Percentiles rank a stretch among this genome's conserved stretches.
Evolutionary conservation across 805 yeast genomes (phyloP).

Genomic region (Ogataea glucozyma): DNA sequence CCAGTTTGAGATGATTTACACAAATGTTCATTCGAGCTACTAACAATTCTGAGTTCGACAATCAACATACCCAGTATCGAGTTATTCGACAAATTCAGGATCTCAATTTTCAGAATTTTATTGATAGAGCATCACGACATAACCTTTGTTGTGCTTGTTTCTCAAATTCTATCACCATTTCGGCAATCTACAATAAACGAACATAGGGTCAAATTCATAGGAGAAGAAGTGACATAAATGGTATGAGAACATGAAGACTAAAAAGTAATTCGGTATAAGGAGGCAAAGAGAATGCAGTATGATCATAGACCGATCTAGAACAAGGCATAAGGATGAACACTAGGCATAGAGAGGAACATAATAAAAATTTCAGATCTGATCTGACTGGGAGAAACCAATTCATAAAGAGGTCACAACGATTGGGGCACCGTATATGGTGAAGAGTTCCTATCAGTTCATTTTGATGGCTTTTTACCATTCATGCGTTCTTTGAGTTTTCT

Average conservation of each 20-base stretch:
- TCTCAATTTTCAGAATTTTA: neutral
- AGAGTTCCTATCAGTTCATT: neutral
- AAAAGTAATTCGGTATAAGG: neutral
- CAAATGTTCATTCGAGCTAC: too few relatives aligned
- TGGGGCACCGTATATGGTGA: too few relatives aligned
- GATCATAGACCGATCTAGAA: neutral
- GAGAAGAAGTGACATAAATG: neutral
- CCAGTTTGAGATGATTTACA: too few relatives aligned
- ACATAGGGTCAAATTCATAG: neutral
- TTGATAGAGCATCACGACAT: neutral
- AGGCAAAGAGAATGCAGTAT: conserved; percentile 3
- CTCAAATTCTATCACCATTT: too few relatives aligned
- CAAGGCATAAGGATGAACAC: too few relatives aligned
- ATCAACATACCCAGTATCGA: too few relatives aligned
- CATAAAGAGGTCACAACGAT: too few relatives aligned
- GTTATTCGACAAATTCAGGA: neutral
- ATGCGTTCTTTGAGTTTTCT: conserved; percentile 38
- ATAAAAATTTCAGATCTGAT: too few relatives aligned
- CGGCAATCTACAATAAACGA: neutral
- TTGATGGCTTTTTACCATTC: conserved; percentile 2
- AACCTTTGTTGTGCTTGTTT: neutral
- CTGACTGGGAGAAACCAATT: too few relatives aligned
- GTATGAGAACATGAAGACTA: neutral
- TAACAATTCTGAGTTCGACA: too few relatives aligned
- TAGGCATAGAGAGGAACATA: too few relatives aligned